A percentile compares a stretch with the other conserved stretches of the same genome.
phyloP scores from a whole-genome alignment of 352 stramenopile species.

The Phytophthora aleatoria region DNA sequence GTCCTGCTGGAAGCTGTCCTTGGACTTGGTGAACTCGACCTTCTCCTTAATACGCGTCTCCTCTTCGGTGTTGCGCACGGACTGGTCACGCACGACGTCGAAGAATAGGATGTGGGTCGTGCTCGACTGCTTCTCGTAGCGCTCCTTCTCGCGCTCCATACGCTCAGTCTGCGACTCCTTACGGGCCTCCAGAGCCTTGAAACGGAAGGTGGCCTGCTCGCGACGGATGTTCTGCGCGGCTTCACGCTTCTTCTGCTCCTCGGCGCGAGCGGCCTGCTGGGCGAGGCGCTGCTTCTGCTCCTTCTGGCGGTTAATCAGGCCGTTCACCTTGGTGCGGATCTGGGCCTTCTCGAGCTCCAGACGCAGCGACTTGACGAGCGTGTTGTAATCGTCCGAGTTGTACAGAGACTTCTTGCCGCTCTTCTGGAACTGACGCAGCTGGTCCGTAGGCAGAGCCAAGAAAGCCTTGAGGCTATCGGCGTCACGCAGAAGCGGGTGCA shows the following conservation, averaged over 20 bases:
- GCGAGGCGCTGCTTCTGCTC: slow-evolving; percentile 70
- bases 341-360: slow-evolving; percentile 88
- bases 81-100: slow-evolving; percentile 77
- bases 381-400: slow-evolving; percentile 80
- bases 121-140: slow-evolving; percentile 71
- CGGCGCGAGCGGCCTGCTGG: slow-evolving; percentile 62
- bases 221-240: slow-evolving; percentile 73
- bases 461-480: slow-evolving; percentile 86
- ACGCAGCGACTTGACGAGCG: slow-evolving; percentile 74
- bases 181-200: slow-evolving; percentile 80
- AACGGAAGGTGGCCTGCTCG: slow-evolving; percentile 70
- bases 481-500: slow-evolving; percentile 81
- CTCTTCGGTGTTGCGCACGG: slow-evolving; percentile 75
- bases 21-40: slow-evolving; percentile 90
- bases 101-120: slow-evolving; percentile 87
- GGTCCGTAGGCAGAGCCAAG: slow-evolving; percentile 69
- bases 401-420: slow-evolving; percentile 75
- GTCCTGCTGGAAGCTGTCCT: slow-evolving; percentile 88
- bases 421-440: slow-evolving; percentile 78
- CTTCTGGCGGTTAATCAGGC: slow-evolving; percentile 66
- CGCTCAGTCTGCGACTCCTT: slow-evolving; percentile 82
- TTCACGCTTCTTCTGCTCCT: slow-evolving; percentile 77
- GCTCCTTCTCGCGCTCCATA: slow-evolving; percentile 85
- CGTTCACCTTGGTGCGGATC: slow-evolving; percentile 81
- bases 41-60: slow-evolving; percentile 86